Base-by-base conservation (phyloP, 139 green algal species). In the Micromonas commoda region DNA sequence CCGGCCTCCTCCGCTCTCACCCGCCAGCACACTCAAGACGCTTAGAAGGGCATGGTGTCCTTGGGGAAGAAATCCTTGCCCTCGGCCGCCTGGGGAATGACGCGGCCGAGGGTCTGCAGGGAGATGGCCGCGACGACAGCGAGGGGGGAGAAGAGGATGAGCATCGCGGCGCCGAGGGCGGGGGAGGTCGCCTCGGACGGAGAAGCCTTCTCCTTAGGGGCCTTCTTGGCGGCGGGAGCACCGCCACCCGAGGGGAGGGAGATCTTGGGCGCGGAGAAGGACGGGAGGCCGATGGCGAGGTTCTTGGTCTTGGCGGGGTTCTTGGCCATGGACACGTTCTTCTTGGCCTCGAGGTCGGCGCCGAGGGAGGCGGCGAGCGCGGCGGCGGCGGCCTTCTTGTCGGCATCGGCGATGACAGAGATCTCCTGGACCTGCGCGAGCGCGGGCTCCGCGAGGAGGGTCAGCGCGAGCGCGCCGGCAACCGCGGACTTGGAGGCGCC, bases 131-230 rank as follows among this genome's bases (percentile, higher is more conserved):
- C 34, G 26, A 75, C 68, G 20, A 61, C 37, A 32, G 34, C 1
- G 20, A 75, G 38, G 37, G 68, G 68, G 3, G 68, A 75, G 68
- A 75, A 75, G 4, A 75, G 26, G 19, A 75, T 37, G 23, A 63
- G 23, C 37, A 60, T 39, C 21, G 61, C 23, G 68, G 3, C 21
- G 29, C 37, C 38, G 34, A 75, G 29, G n/a, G n/a, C n/a, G n/a
- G n/a, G n/a, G n/a, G n/a, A n/a, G n/a, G 20, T 61, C 53, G 29
- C 64, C 64, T 35, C 33, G 28, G 37, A 23, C 16, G 33, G 9
- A 54, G 66, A 33, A 26, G 68, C 68, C 35, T 75, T 75, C 64
- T 26, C 9, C 66, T 31, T 33, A 16, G 45, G 9, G 9, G 45
- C 45, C 45, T 57, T 57, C 45, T 57, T 57, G n/a, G n/a, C n/a